Conservation (phyloP, 345 rosid species). For the Euphorbia lathyris region DNA sequence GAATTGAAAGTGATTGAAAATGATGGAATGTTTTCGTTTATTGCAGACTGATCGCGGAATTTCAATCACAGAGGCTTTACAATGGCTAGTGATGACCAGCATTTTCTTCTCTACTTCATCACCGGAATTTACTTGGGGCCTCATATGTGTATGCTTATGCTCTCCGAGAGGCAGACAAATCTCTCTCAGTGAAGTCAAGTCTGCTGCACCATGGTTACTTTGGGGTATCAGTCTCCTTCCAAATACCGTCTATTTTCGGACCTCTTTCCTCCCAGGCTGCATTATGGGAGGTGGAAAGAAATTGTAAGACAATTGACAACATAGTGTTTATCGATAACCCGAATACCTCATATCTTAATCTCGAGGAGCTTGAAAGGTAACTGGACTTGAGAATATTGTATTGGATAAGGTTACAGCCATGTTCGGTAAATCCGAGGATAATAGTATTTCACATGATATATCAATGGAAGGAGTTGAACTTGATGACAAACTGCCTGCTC, state of each 20-base stretch:
- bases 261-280: slow-evolving; percentile 29
- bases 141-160: slow-evolving; percentile 28
- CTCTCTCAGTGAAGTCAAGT: slow-evolving; percentile 15
- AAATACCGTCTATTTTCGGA: slow-evolving; percentile 26
- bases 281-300: slow-evolving; percentile 21
- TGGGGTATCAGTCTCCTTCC: slow-evolving; percentile 6
- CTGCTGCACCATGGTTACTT: slow-evolving; percentile 24
- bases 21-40: no score
- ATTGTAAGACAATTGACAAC: slow-evolving; percentile 21
- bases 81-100: neutral
- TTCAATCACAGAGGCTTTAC: no score
- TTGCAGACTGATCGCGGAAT: no score
- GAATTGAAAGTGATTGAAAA: no score
- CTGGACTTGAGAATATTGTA: no score
- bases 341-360: slow-evolving; percentile 28
- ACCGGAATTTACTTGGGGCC: slow-evolving; percentile 12
- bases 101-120: slow-evolving; percentile 11
- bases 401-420: no score
- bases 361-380: slow-evolving; percentile 34
- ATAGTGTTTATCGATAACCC: slow-evolving; percentile 38
- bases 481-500: no score
- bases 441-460: no score
- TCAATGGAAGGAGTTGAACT: no score
- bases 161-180: slow-evolving; percentile 33
- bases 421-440: no score